These are phyloP conservation scores for Sordariomycetes sp. DNA, from an alignment of 2,329 filamentous ascomycete genomes.

Conservation along the genomic window DNA sequence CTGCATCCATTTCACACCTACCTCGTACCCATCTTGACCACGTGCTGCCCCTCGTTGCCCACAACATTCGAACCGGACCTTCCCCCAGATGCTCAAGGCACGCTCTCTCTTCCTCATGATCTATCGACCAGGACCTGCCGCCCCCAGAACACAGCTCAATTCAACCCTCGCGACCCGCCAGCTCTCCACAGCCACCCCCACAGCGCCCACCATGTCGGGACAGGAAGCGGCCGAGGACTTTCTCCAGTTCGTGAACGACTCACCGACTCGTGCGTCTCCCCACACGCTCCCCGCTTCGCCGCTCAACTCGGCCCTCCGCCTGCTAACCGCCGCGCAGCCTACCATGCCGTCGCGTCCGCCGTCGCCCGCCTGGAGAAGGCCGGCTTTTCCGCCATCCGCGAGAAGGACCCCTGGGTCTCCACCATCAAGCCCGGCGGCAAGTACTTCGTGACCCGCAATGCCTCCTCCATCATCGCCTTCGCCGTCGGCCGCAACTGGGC, in stretches of 20 bases:
- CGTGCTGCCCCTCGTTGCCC: neutral
- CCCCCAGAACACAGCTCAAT: neutral
- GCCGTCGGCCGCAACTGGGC: conserved; percentile 85
- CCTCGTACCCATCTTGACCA: neutral
- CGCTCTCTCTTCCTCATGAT: conserved; percentile 4
- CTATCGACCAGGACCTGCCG: neutral
- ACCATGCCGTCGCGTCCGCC: conserved; percentile 80
- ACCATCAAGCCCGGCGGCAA: conserved; percentile 77
- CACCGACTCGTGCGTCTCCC: conserved; percentile 66
- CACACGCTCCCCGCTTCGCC: neutral
- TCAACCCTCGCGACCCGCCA: conserved; percentile 4
- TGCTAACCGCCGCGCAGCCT: conserved; percentile 45
- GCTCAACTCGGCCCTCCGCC: conserved; percentile 4
- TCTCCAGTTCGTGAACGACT: conserved; percentile 86
- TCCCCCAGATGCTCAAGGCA: conserved; percentile 2
- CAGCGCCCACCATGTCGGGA: conserved; percentile 35
- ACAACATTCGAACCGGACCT: neutral
- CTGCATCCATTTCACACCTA: neutral
- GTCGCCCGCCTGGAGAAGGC: conserved; percentile 67
- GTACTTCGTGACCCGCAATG: conserved; percentile 93
- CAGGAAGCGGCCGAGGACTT: conserved; percentile 65
- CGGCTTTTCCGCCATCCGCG: conserved; percentile 80
- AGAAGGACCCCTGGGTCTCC: conserved; percentile 80
- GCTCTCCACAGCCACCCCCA: conserved; percentile 11
- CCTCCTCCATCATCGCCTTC: conserved; percentile 85